Conservation (phyloP, 805 yeast genomes). For the Nadsonia fulvescens region DNA sequence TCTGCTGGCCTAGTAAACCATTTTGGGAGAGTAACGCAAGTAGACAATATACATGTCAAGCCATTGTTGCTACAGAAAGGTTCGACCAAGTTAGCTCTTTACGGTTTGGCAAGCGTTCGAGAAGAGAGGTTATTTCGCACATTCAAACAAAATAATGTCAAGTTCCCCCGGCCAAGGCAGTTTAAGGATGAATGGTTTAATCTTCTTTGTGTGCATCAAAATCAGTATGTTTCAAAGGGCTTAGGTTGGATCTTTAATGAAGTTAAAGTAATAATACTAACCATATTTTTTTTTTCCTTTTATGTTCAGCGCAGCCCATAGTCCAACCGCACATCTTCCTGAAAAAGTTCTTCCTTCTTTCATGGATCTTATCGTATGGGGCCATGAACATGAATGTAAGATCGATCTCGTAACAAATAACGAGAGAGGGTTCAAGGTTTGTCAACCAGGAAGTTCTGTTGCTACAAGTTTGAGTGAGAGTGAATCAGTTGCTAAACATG, state of each 20-base stretch:
- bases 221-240: constrained; percentile 31
- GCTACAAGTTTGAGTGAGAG: constrained; percentile 82
- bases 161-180: constrained; percentile 51
- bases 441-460: constrained; percentile 88
- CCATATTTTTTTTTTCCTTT: neutral
- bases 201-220: constrained; percentile 78
- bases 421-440: constrained; percentile 48
- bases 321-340: constrained; percentile 68
- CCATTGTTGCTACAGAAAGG: constrained; percentile 81
- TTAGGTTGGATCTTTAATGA: neutral
- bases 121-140: constrained; percentile 78
- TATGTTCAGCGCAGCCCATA: constrained; percentile 36
- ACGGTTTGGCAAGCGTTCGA: constrained; percentile 74
- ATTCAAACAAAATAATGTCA: constrained; percentile 64
- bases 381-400: constrained; percentile 92
- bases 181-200: constrained; percentile 60
- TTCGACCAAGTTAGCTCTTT: constrained; percentile 59
- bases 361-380: constrained; percentile 80
- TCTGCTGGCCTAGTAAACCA: constrained; percentile 76
- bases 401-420: constrained; percentile 41
- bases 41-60: constrained; percentile 51
- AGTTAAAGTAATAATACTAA: neutral
- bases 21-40: constrained; percentile 66
- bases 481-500: constrained; percentile 60
- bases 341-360: constrained; percentile 70